Percentiles rank a stretch among this genome's conserved stretches.
Evolutionary conservation across 805 yeast species (phyloP).

Genomic region (Candida ficus): DNA sequence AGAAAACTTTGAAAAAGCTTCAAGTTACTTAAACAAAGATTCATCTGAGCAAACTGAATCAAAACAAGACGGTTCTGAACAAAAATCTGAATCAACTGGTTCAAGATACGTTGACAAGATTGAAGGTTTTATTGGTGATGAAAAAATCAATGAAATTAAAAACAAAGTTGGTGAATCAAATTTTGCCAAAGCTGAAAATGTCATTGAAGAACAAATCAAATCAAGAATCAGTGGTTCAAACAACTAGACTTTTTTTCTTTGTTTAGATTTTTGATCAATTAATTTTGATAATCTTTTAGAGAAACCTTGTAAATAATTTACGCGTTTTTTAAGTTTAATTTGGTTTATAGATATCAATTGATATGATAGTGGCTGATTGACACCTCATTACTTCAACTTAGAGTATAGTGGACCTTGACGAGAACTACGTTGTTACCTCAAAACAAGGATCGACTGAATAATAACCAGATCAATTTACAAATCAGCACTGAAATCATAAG

Average conservation of each 20-base stretch:
- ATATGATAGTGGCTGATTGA: too few relatives aligned
- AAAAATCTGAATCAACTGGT: conserved; percentile 1
- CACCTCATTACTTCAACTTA: too few relatives aligned
- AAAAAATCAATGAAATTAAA: conserved; percentile 24
- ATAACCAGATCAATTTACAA: too few relatives aligned
- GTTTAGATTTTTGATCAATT: neutral
- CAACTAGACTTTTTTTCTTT: neutral
- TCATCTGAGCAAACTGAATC: neutral
- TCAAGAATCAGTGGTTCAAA: conserved; percentile 3
- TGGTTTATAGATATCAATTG: too few relatives aligned
- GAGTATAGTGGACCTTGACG: too few relatives aligned
- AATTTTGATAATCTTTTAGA: neutral
- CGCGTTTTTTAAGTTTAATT: too few relatives aligned
- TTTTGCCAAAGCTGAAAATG: conserved; percentile 25
- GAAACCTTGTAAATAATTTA: neutral
- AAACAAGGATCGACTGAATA: too few relatives aligned
- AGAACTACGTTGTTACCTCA: too few relatives aligned
- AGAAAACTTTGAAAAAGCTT: conserved; percentile 15
- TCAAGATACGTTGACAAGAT: conserved; percentile 22
- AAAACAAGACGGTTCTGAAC: neutral
- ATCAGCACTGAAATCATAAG: too few relatives aligned
- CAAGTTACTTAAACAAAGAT: conserved; percentile 6
- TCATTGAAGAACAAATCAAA: conserved; percentile 23
- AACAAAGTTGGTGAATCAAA: conserved; percentile 28
- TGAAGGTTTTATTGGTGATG: conserved; percentile 27